Evolutionary conservation across 148 eudicot species (phyloP).

Genomic region (Oxyria digyna): DNA sequence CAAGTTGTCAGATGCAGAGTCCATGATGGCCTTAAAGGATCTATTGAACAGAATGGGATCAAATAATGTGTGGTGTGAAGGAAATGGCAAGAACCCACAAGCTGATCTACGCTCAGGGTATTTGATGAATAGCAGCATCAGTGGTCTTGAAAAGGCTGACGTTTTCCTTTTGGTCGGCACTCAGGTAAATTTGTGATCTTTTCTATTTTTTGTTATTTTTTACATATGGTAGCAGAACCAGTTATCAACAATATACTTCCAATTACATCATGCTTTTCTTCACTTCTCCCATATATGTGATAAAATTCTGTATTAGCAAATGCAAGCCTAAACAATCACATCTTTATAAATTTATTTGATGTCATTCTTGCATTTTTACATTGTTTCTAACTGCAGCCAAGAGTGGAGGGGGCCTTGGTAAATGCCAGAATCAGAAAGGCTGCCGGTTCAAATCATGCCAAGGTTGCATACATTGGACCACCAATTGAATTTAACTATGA

Average conservation of each 20-base stretch:
- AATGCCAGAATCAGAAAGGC: conserved; percentile 91
- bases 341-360: background rate
- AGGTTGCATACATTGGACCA: conserved; percentile 87
- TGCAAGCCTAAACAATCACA: too few relatives aligned
- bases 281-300: too few relatives aligned
- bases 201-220: background rate
- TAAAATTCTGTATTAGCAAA: too few relatives aligned
- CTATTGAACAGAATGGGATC: conserved; percentile 86
- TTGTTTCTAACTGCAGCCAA: conserved; percentile 47
- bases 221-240: background rate
- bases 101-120: conserved; percentile 97
- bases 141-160: conserved; percentile 96
- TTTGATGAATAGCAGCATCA: conserved; percentile 67
- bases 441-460: conserved; percentile 52
- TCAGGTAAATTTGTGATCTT: conserved; percentile 54
- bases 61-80: conserved; percentile 89
- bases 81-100: conserved; percentile 63
- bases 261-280: background rate
- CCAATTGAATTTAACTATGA: conserved; percentile 80
- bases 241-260: background rate
- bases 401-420: conserved; percentile 98
- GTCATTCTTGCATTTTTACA: background rate
- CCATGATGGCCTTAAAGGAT: conserved; percentile 94
- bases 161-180: conserved; percentile 85
- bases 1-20: conserved; percentile 92